A percentile compares a stretch with the other conserved stretches of the same genome.
Evolutionary conservation across 176 grass and related monocot genomes (phyloP).

Genomic region (Ampelocalamus luodianensis): DNA sequence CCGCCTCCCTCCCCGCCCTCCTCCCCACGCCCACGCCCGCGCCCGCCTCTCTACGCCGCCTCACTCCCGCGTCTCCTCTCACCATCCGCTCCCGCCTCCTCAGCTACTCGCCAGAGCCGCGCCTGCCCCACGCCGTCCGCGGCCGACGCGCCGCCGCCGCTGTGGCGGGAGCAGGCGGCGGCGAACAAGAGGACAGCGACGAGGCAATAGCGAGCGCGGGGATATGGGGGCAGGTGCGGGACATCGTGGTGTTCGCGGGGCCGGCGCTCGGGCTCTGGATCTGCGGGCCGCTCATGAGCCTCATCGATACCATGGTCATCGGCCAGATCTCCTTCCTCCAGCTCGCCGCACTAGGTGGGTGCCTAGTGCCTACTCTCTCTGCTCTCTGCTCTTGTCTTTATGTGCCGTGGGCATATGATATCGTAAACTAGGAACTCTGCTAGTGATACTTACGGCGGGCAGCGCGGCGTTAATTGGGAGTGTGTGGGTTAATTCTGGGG

Average conservation of each 20-base stretch:
- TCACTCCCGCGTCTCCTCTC: neutral
- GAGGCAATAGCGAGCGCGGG: constrained; percentile 19
- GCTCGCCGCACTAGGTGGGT: constrained; percentile 74
- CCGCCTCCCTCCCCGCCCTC: constrained; percentile 10
- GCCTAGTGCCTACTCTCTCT: neutral
- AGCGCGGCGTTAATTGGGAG: neutral
- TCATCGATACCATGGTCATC: constrained; percentile 99
- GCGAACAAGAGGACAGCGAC: neutral
- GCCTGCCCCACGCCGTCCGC: neutral
- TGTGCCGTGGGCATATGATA: neutral
- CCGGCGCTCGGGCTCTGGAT: constrained; percentile 86
- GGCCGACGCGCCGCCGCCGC: neutral
- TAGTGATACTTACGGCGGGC: neutral
- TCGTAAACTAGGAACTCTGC: too few species aligned
- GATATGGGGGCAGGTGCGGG: constrained; percentile 73
- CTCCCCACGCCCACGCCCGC: neutral
- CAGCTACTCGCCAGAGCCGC: neutral
- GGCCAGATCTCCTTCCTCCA: constrained; percentile 79
- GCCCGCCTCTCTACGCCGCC: neutral
- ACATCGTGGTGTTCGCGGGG: constrained; percentile 75
- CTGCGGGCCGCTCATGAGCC: constrained; percentile 86
- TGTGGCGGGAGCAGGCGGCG: neutral
- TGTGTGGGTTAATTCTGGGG: too few species aligned
- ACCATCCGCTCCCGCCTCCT: neutral
- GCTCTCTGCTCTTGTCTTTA: neutral